phyloP scores from a whole-genome alignment of 805 yeast genomes.

The Kockiozyma suomiensis region DNA sequence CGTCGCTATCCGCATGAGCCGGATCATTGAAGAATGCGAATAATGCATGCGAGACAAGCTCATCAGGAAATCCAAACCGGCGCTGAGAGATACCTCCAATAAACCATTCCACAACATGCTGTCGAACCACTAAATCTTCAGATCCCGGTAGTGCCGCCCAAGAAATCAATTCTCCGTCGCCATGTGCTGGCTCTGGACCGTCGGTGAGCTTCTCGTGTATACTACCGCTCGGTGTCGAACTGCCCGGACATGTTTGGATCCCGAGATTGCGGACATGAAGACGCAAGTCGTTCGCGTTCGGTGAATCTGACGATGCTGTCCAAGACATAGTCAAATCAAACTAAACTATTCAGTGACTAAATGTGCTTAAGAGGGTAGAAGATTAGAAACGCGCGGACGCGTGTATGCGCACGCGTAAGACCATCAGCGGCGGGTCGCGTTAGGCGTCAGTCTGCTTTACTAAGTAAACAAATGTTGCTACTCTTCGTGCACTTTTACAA shows the following conservation, averaged over 20 bases:
- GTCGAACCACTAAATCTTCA: slow-evolving; percentile 45
- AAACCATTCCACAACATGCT: slow-evolving; percentile 52
- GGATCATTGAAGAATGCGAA: slow-evolving; percentile 54
- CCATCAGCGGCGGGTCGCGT: not conserved
- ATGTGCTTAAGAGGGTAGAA: not conserved
- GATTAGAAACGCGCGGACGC: not conserved
- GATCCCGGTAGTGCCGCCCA: not conserved
- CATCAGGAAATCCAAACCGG: slow-evolving; percentile 54
- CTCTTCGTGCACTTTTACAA: not conserved
- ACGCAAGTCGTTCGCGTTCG: not conserved
- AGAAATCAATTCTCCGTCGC: not conserved
- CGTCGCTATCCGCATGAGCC: not conserved
- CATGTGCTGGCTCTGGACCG: not conserved
- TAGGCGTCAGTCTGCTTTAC: not conserved
- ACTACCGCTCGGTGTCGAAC: not conserved
- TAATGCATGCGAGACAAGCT: slow-evolving; percentile 57
- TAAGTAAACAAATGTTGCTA: not conserved
- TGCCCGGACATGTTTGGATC: not conserved
- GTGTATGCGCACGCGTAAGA: not conserved
- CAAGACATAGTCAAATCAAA: not conserved
- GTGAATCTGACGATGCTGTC: not conserved
- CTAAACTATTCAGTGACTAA: not conserved
- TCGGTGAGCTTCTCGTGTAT: not conserved
- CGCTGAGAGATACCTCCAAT: slow-evolving; percentile 55
- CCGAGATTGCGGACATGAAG: slow-evolving; percentile 6